Base-by-base conservation (phyloP, 1,284 basidiomycete species). In the Spongispora temasekensis region DNA sequence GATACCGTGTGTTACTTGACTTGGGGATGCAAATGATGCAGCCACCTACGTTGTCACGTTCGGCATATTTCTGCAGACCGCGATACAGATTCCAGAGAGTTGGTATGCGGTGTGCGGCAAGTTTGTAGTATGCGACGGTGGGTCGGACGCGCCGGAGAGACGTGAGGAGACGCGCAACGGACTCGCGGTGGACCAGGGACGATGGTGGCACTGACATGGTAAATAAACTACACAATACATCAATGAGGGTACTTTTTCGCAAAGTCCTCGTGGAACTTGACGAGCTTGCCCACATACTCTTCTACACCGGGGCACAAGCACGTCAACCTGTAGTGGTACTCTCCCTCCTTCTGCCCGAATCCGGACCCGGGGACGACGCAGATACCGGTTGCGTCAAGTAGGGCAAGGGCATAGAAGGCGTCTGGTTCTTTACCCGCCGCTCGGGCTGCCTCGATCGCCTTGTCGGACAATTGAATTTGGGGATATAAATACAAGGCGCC, bases 401-500 rank as follows among this genome's bases (percentile, higher is more conserved):
- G 73, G 65, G 84, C 85, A 57, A 96, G 79, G 32, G 93, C 86
- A 71, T 98, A 98, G 71, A 96, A 90, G 57, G 89, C 89, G 74
- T 98, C 95, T 4, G 95, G 90, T 64, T 84, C 83, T 78, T 93
- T 93, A 4, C 90, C 91, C 3, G 79, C 81, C 68, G 82, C 77
- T 68, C 82, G 76, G 52, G 95, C 96, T 15, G 86, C 91, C 55
- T 87, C 83, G 58, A 90, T 76, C 4, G 94, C 95, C 66, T 83
- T 85, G 25, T 82, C 69, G 5, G 93, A 86, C 42, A 96, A 80
- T 28, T 84, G 79, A 62, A 96, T 84, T 64, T 81, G 81, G 19
- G 94, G 94, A 81, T 90, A 95, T 48, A 96, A 81, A 76, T 96
- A 96, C 71, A 96, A 82, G 25, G 94, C 96, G 3, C 96, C 97